phyloP scores from a whole-genome alignment of 768 basidiomycete species.

The Lactifluus subvellereus region DNA sequence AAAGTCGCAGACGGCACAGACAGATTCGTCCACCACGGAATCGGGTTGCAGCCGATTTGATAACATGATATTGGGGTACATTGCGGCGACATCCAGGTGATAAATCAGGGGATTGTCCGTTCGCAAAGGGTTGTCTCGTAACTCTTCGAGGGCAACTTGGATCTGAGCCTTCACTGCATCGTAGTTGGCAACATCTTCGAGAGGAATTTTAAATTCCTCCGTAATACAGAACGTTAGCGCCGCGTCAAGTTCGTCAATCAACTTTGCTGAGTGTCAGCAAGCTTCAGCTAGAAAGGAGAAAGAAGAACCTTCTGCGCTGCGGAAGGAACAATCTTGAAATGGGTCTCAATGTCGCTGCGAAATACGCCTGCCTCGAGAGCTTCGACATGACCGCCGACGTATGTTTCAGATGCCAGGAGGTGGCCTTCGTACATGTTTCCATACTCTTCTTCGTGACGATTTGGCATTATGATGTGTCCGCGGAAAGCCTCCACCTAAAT shows the following conservation, averaged over 20 bases:
- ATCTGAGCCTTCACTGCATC: conserved; percentile 85
- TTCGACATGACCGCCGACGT: conserved; percentile 98
- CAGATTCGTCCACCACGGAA: conserved; percentile 93
- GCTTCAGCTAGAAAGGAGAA: background rate
- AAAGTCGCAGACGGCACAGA: conserved; percentile 97
- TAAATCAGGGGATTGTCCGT: conserved; percentile 93
- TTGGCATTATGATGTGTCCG: conserved; percentile 93
- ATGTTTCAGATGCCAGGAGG: conserved; percentile 94
- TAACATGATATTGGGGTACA: conserved; percentile 99
- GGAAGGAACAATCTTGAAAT: conserved; percentile 89
- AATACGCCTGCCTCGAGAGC: conserved; percentile 98
- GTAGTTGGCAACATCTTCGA: conserved; percentile 91
- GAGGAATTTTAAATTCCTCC: conserved; percentile 72
- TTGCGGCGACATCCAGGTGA: conserved; percentile 97
- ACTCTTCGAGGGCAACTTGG: conserved; percentile 66
- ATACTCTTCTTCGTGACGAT: conserved; percentile 89
- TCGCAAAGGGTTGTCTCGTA: conserved; percentile 89
- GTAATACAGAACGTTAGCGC: conserved; percentile 85
- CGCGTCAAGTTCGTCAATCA: conserved; percentile 91
- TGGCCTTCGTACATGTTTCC: conserved; percentile 94
- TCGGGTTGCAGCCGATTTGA: conserved; percentile 98
- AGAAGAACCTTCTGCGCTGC: conserved; percentile 74
- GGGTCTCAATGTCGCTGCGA: conserved; percentile 87
- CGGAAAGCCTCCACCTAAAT: conserved; percentile 90
- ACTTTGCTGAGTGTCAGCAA: conserved; percentile 38